These are phyloP conservation scores for Peronospora destructor DNA, from an alignment of 352 stramenopile genomes.

Conservation along the genomic window DNA sequence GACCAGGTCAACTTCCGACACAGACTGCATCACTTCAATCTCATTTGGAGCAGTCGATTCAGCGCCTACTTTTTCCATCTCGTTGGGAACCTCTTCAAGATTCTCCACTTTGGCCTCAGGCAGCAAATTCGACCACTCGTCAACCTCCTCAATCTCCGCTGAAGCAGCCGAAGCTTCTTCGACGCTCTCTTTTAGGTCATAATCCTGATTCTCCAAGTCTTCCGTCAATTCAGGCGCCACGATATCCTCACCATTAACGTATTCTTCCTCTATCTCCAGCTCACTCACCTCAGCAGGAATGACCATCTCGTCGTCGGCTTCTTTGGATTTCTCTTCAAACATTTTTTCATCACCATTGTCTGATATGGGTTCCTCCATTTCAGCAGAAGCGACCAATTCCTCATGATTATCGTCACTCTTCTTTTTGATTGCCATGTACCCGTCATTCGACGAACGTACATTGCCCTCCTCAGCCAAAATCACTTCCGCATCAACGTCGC, in stretches of 20 bases:
- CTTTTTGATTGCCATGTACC: not conserved
- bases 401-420: not conserved
- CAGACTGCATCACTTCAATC: conserved; percentile 6
- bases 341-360: not conserved
- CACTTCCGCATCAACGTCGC: not conserved
- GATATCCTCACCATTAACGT: not conserved
- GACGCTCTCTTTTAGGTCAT: not conserved
- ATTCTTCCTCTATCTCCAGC: conserved; percentile 2
- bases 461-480: not conserved
- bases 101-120: conserved; percentile 2
- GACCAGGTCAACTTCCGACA: conserved; percentile 5
- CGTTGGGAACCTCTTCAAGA: not conserved
- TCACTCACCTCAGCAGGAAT: conserved; percentile 5
- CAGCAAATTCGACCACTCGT: conserved; percentile 1
- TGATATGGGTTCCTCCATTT: not conserved
- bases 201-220: not conserved
- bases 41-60: not conserved
- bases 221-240: not conserved
- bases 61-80: conserved; percentile 1
- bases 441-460: not conserved
- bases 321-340: conserved; percentile 5
- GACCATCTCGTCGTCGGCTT: not conserved
- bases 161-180: conserved; percentile 3
- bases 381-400: not conserved
- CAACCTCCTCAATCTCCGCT: conserved; percentile 1